Percentiles rank a stretch among this genome's conserved stretches.
Conservation (phyloP, 495 filamentous ascomycete species). For the Daldinia loculata region DNA sequence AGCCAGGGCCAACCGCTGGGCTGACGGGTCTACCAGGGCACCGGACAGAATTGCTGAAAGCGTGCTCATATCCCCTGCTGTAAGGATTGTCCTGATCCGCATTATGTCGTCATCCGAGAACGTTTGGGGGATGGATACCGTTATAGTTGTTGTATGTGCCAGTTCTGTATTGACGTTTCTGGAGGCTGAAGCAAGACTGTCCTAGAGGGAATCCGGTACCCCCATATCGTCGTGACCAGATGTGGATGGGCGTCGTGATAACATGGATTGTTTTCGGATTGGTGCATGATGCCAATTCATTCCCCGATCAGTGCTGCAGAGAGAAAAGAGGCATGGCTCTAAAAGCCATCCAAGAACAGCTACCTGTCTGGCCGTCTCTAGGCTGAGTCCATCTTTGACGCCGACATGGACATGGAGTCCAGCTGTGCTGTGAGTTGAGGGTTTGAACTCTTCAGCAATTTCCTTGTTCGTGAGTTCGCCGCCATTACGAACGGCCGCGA, state of each 20-base stretch:
- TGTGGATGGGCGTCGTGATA: not conserved
- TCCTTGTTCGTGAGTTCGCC: not conserved
- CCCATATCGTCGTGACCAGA: too few species aligned
- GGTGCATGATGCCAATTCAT: not conserved
- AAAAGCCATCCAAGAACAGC: not conserved
- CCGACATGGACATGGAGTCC: not conserved
- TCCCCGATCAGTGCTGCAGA: not conserved
- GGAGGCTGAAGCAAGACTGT: not conserved
- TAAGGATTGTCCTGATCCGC: not conserved
- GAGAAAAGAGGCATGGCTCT: not conserved
- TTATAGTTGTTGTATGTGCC: not conserved
- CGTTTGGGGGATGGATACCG: not conserved
- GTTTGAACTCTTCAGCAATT: not conserved
- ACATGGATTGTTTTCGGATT: not conserved
- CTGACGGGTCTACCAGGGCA: not conserved
- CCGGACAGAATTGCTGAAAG: not conserved
- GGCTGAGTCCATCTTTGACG: conserved; percentile 1
- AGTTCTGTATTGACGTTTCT: not conserved
- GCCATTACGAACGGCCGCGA: not conserved
- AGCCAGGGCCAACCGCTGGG: not conserved
- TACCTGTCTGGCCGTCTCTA: not conserved
- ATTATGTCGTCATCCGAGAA: not conserved
- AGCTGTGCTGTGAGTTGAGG: not conserved
- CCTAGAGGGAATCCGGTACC: not conserved
- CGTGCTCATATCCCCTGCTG: not conserved